Evolutionary conservation across 495 filamentous ascomycete species (phyloP).

Genomic region (Penicillium cinerascens): DNA sequence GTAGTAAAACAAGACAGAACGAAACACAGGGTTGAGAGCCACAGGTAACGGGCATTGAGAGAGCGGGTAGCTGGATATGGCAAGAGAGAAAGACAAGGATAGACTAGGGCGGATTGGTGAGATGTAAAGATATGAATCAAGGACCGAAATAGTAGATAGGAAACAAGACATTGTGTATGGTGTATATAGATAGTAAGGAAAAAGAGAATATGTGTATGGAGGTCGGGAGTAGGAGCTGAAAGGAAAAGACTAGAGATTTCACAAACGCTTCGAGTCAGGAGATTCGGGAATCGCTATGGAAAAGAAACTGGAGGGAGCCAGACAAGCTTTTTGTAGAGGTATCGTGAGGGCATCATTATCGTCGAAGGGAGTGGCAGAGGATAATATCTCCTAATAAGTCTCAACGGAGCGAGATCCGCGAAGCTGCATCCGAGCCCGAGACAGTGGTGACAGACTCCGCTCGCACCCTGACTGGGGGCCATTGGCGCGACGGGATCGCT

Average conservation of each 20-base stretch:
- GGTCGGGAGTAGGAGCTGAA: background rate
- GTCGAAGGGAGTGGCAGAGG: constrained; percentile 7
- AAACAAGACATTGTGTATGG: background rate
- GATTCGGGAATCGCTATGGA: constrained; percentile 12
- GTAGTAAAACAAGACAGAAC: background rate
- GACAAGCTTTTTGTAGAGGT: constrained; percentile 14
- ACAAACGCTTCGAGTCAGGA: constrained; percentile 2
- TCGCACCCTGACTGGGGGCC: constrained; percentile 8
- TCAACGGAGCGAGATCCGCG: constrained; percentile 25
- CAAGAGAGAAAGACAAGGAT: background rate
- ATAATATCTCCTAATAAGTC: constrained; percentile 13
- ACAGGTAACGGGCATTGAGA: background rate
- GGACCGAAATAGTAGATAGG: background rate
- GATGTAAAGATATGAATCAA: background rate
- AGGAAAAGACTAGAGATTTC: background rate
- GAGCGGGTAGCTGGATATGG: background rate
- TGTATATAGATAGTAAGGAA: background rate
- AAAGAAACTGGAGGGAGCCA: constrained; percentile 4
- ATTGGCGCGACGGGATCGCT: constrained; percentile 12
- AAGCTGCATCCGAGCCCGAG: constrained; percentile 25
- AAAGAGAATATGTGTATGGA: background rate
- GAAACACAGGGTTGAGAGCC: background rate
- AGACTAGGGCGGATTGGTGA: background rate
- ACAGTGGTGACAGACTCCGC: constrained; percentile 20
- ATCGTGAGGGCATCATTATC: constrained; percentile 27